These are phyloP conservation scores for Pleurozium schreberi DNA, from an alignment of 225 moss, liverwort and hornwort genomes.

Conservation along the genomic window DNA sequence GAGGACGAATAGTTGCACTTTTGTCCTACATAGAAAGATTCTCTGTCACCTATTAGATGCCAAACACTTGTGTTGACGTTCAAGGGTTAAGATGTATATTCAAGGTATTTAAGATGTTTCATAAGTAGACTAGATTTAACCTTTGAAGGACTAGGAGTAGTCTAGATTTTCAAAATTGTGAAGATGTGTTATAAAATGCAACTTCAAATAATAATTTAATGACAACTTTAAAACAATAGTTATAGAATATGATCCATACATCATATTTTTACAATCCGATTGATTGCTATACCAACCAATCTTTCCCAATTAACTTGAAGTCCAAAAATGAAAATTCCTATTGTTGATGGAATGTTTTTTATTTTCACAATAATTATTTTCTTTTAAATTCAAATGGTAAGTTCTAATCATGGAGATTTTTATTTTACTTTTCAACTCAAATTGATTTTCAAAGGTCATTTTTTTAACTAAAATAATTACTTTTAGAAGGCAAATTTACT, in stretches of 20 bases:
- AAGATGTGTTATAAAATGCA: background rate
- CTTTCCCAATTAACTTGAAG: background rate
- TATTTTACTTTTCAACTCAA: background rate
- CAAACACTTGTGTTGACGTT: no score
- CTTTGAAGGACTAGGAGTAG: rapidly evolving
- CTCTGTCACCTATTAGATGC: no score
- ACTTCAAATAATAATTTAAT: background rate
- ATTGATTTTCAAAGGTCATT: background rate
- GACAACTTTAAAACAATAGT: background rate
- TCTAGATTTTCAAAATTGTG: background rate
- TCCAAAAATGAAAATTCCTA: background rate
- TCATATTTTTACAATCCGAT: background rate
- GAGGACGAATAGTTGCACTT: no score
- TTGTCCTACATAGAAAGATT: no score
- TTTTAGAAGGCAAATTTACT: background rate
- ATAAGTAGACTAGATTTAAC: background rate
- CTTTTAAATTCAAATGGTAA: background rate
- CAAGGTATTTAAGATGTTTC: background rate
- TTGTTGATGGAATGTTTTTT: background rate
- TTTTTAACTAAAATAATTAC: no score
- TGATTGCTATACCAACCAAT: background rate
- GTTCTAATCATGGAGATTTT: background rate
- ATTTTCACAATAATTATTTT: background rate
- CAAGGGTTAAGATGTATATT: background rate
- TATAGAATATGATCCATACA: background rate